Percentiles rank a stretch among this genome's conserved stretches.
Conservation (phyloP, 1,284 basidiomycete genomes). For the Ganoderma multipileum region DNA sequence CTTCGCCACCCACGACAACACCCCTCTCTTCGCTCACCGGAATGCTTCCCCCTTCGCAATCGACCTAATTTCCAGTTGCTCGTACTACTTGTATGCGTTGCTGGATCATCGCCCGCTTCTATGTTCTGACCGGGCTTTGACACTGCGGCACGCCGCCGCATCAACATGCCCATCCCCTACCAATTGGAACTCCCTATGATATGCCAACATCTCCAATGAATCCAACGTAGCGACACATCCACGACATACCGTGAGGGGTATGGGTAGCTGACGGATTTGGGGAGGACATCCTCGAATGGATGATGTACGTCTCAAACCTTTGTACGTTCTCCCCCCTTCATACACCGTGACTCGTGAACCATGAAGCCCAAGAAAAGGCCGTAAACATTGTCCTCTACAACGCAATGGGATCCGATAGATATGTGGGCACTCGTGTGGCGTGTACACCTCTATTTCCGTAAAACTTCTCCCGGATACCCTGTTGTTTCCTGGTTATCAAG, state of each 20-base stretch:
- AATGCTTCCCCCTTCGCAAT: not conserved
- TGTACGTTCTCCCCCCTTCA: not conserved
- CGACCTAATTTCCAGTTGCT: not conserved
- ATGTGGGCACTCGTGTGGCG: not conserved
- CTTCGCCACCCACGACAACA: not conserved
- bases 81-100: not conserved
- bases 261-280: not conserved
- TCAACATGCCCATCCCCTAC: not conserved
- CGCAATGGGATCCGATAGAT: no score
- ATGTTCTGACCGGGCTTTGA: no score
- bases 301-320: not conserved
- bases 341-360: not conserved
- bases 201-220: not conserved
- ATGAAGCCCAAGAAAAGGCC: not conserved
- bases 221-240: not conserved
- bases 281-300: not conserved
- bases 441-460: not conserved
- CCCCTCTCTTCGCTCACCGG: not conserved
- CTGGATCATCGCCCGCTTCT: not conserved
- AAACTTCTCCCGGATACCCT: not conserved
- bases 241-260: not conserved
- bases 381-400: not conserved
- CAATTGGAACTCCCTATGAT: not conserved
- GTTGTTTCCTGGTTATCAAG: not conserved
- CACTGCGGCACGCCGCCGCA: not conserved